Evolutionary conservation across 768 basidiomycete genomes (phyloP).

Genomic region (Xerocomus brunneocitrinus): DNA sequence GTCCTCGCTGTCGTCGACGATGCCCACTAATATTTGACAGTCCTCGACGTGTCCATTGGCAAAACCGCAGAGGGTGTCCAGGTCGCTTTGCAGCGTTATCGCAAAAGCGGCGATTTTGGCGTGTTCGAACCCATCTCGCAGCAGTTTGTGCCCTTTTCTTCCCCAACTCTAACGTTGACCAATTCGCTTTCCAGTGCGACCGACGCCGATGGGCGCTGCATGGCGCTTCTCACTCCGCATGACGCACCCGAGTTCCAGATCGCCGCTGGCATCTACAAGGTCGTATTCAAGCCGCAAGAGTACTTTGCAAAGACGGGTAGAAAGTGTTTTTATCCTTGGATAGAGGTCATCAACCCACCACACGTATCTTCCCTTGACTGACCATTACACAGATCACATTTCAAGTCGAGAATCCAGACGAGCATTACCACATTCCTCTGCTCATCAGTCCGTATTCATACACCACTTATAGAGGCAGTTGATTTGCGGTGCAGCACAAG

Average conservation of each 20-base stretch:
- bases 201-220: slow-evolving; percentile 78
- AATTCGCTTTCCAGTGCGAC: slow-evolving; percentile 49
- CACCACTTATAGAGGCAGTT: slow-evolving; percentile 93
- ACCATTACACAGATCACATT: slow-evolving; percentile 65
- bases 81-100: slow-evolving; percentile 56
- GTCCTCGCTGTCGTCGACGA: neutral
- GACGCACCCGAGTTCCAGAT: slow-evolving; percentile 39
- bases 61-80: slow-evolving; percentile 71
- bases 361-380: slow-evolving; percentile 2
- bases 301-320: slow-evolving; percentile 68
- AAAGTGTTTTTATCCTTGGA: slow-evolving; percentile 83
- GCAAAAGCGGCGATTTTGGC: slow-evolving; percentile 35
- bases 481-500: slow-evolving; percentile 8
- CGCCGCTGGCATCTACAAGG: slow-evolving; percentile 61
- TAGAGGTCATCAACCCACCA: slow-evolving; percentile 56
- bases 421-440: slow-evolving; percentile 91
- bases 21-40: slow-evolving; percentile 35
- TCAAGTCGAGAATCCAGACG: slow-evolving; percentile 59
- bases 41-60: slow-evolving; percentile 82
- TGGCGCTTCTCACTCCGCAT: slow-evolving; percentile 60
- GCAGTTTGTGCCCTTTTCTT: slow-evolving; percentile 46
- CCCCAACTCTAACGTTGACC: neutral
- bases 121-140: slow-evolving; percentile 51
- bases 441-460: slow-evolving; percentile 88
- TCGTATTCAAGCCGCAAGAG: slow-evolving; percentile 76